phyloP scores from a whole-genome alignment of 164 flowering plant genomes.

The Chimonanthus salicifolius region DNA sequence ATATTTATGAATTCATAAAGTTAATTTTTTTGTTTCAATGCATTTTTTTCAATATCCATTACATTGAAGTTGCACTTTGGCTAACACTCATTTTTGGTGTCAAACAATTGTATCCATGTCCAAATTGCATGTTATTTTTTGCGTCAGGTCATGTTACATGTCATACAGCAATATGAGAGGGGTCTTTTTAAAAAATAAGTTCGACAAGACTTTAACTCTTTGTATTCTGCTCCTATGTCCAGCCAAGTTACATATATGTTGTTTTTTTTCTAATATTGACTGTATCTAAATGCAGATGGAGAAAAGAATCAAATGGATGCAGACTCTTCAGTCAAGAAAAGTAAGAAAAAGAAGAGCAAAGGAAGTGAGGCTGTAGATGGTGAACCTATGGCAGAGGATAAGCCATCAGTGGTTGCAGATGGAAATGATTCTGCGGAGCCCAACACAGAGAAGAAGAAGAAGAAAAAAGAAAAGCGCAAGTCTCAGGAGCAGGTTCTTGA shows the following conservation, averaged over 20 bases:
- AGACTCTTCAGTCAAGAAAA: conserved; percentile 43
- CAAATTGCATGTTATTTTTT: background rate
- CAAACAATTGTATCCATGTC: background rate
- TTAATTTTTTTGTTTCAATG: too few relatives aligned
- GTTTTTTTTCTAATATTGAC: background rate
- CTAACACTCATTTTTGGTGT: background rate
- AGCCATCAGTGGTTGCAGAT: conserved; percentile 25
- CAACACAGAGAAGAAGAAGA: conserved; percentile 52
- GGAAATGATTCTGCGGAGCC: conserved; percentile 35
- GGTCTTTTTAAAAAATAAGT: background rate
- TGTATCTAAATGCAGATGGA: conserved; percentile 19
- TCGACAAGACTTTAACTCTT: background rate
- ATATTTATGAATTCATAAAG: too few relatives aligned
- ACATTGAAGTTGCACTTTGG: background rate
- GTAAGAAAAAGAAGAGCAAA: conserved; percentile 60
- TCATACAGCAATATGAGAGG: background rate
- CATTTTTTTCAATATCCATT: background rate
- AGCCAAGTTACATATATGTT: background rate
- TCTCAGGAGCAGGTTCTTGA: conserved; percentile 25
- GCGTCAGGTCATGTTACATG: background rate
- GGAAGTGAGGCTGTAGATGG: conserved; percentile 19
- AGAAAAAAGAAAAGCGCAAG: conserved; percentile 60
- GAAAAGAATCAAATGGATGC: conserved; percentile 27
- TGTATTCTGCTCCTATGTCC: background rate
- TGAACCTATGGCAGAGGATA: conserved; percentile 31